Base-by-base conservation (phyloP, 768 basidiomycete genomes). In the Suillus lakei region DNA sequence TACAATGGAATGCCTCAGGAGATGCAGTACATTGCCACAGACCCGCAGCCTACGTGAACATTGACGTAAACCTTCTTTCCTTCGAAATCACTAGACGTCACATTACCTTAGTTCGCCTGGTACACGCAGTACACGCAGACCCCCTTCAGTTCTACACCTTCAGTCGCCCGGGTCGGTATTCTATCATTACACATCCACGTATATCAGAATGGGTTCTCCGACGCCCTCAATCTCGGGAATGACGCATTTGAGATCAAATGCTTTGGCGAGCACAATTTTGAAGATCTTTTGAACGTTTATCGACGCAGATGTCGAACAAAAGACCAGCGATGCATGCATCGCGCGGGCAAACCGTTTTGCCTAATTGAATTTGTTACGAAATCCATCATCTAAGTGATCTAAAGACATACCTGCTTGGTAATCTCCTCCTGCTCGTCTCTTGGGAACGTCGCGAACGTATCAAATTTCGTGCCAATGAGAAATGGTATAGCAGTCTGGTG, bases 221-320 rank as follows among this genome's bases (percentile, higher is more conserved):
- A 96, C 93, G 55, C 95, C 93, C 76, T 96, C 94, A 69, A 98
- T 98, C 82, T 99, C 97, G 32, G 96, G 96, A 71, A 98, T 96
- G 71, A 96, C 95, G 75, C 96, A 98, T 86, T 99, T 99, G 70
- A 99, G 87, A 80, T 99, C 98, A 73, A 99, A 99, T 38, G 96
- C 96, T 75, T 99, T 97, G 56, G 95, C 93, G 59, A 97, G 86
- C 53, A 97, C 95, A 78, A 98, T 98, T 84, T 98, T 96, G 88
- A 97, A 97, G 70, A 97, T 97, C 84, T 99, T 99, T 84, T 99
- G 98, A 62, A 99, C 97, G 79, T 99, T 99, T 83, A 99, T 98
- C 67, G 96, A 96, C 69, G 97, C 96, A 56, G 95, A 94, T 56
- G 98, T 99, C 60, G 97, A 98, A 81, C 97, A 99, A 81, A 99